Base-by-base conservation (phyloP, 176 grass and related monocot species). In the Juncus inflexus region DNA sequence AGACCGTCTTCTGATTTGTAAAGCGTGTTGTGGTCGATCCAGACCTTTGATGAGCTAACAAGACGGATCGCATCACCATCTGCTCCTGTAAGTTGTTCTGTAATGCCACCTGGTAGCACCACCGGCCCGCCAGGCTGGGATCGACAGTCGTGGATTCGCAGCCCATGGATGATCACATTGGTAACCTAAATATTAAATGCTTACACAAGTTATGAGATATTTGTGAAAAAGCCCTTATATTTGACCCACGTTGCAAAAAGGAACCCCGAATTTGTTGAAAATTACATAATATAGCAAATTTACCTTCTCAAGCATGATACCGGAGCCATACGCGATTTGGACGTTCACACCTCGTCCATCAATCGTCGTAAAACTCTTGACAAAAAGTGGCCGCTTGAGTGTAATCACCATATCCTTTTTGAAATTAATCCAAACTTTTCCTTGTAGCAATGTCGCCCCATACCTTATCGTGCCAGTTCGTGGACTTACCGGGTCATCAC, bases 371-470 rank as follows among this genome's bases (percentile, higher is more conserved):
- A 28, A 28, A 28, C 19, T 28, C 19, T 28, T 90, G 1, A 96
- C 62, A 74, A 51, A 62, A 55, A 96, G 81, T 4, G 87, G 84
- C 42, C 76, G 71, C n/a, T 73, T 71, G 14, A 91, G 79, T n/a
- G 12, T n/a, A 73, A 96, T 96, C 43, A 69, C 56, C 91, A 90
- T 90, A 68, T 55, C 55, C 0, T 53, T 37, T 12, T 8, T 2
- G 76, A 96, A 96, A 5, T 81, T 90, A 78, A 96, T 81, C 91
- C 91, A 96, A 3, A 95, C 90, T 58, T 83, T 95, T 1, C 86
- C 78, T 7, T 10, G n/a, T 9, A 96, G 78, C 68, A 85, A 41
- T 6, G 91, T 90, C 10, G 83, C 83, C 50, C 91, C 91, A 66
- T 87, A 96, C 50, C 87, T 79, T n/a, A 90, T 63, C 12, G 91